phyloP scores from a whole-genome alignment of 73 alveolate species.

The Paramecium primaurelia region DNA sequence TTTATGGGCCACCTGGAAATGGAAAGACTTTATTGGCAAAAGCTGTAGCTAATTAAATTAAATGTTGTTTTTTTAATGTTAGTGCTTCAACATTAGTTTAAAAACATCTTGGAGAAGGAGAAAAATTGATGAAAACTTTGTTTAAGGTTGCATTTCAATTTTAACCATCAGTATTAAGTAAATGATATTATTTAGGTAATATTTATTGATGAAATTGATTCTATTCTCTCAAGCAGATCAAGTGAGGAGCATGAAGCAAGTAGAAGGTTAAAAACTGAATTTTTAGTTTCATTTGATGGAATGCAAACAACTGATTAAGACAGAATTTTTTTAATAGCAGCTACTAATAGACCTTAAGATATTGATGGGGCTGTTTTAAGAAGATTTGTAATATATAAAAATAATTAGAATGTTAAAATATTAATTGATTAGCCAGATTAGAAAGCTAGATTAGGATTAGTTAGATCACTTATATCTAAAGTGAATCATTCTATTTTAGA shows the following conservation, averaged over 20 bases:
- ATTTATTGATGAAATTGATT: conserved; percentile 98
- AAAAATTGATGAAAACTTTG: conserved; percentile 92
- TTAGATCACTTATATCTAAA: background rate
- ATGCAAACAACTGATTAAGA: conserved; percentile 87
- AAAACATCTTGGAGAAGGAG: conserved; percentile 99
- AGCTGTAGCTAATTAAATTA: conserved; percentile 87
- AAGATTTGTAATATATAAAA: conserved; percentile 40
- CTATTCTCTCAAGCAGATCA: conserved; percentile 89
- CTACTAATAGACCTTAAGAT: conserved; percentile 61
- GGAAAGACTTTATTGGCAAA: conserved; percentile 98
- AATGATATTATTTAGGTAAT: conserved; percentile 71
- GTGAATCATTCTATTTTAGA: background rate
- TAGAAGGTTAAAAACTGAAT: conserved; percentile 97
- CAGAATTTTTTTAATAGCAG: conserved; percentile 74
- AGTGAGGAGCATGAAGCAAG: conserved; percentile 95
- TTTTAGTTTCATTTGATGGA: conserved; percentile 92
- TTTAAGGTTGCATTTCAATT: conserved; percentile 88
- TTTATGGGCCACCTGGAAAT: conserved; percentile 99
- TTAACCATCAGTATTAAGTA: conserved; percentile 87
- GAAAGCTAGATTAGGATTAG: background rate
- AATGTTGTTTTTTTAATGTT: conserved; percentile 90
- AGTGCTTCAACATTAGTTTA: conserved; percentile 87
- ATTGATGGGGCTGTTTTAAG: conserved; percentile 58
- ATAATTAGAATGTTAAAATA: conserved; percentile 11
- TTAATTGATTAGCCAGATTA: conserved; percentile 59